Percentiles rank a stretch among this genome's conserved stretches.
phyloP scores from a whole-genome alignment of 257 asterid genomes.

The Solanum sitiens region DNA sequence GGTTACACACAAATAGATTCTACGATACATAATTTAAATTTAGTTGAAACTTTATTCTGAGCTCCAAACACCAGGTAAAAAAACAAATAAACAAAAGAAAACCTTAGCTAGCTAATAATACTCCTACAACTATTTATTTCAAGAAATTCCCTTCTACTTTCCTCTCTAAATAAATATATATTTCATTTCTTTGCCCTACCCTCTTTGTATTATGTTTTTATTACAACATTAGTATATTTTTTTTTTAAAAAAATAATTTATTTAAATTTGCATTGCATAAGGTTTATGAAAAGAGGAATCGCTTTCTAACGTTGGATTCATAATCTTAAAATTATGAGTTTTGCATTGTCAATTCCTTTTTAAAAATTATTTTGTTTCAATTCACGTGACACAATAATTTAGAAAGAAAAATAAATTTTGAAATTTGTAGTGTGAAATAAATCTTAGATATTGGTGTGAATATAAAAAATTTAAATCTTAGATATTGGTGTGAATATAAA shows the following conservation, averaged over 20 bases:
- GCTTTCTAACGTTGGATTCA: accelerated
- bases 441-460: neutral
- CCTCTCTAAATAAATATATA: neutral
- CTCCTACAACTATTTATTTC: neutral
- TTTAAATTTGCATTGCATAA: neutral
- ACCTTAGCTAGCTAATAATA: neutral
- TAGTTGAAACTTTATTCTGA: accelerated
- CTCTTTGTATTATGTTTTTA: neutral
- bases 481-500: neutral
- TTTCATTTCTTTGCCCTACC: neutral
- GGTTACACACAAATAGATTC: too few relatives aligned
- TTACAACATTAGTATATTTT: too few relatives aligned
- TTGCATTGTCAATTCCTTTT: neutral
- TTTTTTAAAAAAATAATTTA: too few relatives aligned
- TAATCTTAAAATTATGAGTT: neutral
- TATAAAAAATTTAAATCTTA: too few relatives aligned
- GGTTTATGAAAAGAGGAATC: neutral
- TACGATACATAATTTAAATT: too few relatives aligned
- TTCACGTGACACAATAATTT: neutral
- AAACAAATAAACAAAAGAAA: neutral
- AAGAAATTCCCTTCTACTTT: neutral
- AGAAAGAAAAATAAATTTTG: too few relatives aligned
- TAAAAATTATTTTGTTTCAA: too few relatives aligned
- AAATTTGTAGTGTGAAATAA: neutral
- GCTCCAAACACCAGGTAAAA: too few relatives aligned